Evolutionary conservation across 2,329 filamentous ascomycete genomes (phyloP).

Genomic region (Verruconis gallopava): DNA sequence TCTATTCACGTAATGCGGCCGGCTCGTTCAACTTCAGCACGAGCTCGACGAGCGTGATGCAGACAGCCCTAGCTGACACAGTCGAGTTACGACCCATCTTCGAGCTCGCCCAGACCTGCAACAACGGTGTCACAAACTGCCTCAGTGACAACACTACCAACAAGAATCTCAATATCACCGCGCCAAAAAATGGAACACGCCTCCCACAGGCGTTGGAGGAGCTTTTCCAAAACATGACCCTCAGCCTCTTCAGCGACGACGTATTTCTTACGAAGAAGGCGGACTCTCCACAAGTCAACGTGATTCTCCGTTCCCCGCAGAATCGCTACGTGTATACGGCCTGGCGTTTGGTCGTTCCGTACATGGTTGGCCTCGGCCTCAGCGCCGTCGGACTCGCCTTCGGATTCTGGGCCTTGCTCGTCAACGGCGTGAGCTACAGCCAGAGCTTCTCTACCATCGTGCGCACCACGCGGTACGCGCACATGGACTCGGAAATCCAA

Average conservation of each 20-base stretch:
- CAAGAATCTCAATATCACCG: neutral
- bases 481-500: neutral
- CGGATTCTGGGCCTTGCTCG: neutral
- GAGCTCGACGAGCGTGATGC: neutral
- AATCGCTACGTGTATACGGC: conserved; percentile 6
- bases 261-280: neutral
- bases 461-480: conserved; percentile 1
- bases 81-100: neutral
- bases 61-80: neutral
- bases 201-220: neutral
- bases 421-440: conserved; percentile 3
- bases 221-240: conserved; percentile 3
- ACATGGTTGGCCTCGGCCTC: neutral
- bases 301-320: neutral
- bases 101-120: neutral
- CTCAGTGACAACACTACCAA: neutral
- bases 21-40: neutral
- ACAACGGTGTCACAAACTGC: conserved; percentile 1
- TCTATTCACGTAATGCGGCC: neutral
- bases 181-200: neutral
- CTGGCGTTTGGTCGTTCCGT: conserved; percentile 4
- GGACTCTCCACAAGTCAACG: neutral
- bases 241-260: neutral
- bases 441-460: conserved; percentile 4
- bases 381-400: neutral